Conservation (phyloP, 352 stramenopile species). For the Phytophthora multivora region DNA sequence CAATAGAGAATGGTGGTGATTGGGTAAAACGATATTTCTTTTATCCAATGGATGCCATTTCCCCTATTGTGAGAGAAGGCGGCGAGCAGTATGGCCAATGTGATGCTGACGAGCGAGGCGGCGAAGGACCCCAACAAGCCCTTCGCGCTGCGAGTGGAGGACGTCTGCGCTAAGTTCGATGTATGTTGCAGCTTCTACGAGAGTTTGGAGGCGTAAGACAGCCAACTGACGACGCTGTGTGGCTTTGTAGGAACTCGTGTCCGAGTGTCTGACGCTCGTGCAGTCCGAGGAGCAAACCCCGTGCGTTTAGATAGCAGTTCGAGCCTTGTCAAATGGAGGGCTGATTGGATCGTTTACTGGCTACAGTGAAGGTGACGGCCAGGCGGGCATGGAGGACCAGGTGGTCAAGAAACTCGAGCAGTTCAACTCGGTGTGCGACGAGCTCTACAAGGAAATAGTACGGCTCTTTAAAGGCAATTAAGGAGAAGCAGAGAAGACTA, state of each 20-base stretch:
- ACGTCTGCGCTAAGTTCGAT: slow-evolving; percentile 87
- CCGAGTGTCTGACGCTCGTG: slow-evolving; percentile 76
- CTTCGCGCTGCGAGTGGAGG: slow-evolving; percentile 84
- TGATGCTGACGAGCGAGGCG: slow-evolving; percentile 89
- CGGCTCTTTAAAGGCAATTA: slow-evolving; percentile 2
- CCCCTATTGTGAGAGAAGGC: too few relatives aligned
- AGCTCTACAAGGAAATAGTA: slow-evolving; percentile 90
- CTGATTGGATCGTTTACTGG: background rate
- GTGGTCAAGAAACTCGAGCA: slow-evolving; percentile 88
- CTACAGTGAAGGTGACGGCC: slow-evolving; percentile 37
- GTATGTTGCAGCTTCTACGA: slow-evolving; percentile 28
- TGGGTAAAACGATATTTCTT: slow-evolving; percentile 10
- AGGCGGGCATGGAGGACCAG: slow-evolving; percentile 62
- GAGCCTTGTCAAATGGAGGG: background rate
- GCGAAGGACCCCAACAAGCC: slow-evolving; percentile 90
- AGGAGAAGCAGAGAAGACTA: background rate
- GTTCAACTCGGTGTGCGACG: slow-evolving; percentile 89
- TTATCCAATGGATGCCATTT: too few relatives aligned
- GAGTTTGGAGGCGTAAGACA: background rate
- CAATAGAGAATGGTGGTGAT: slow-evolving; percentile 2
- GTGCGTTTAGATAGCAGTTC: slow-evolving; percentile 40
- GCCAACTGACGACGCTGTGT: slow-evolving; percentile 19
- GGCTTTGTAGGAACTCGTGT: slow-evolving; percentile 61
- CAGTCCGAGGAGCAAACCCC: slow-evolving; percentile 76
- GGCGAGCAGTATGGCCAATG: slow-evolving; percentile 82